These are phyloP conservation scores for Cutaneotrichosporon dermatis DNA, from an alignment of 1,284 basidiomycete species.

Conservation along the genomic window DNA sequence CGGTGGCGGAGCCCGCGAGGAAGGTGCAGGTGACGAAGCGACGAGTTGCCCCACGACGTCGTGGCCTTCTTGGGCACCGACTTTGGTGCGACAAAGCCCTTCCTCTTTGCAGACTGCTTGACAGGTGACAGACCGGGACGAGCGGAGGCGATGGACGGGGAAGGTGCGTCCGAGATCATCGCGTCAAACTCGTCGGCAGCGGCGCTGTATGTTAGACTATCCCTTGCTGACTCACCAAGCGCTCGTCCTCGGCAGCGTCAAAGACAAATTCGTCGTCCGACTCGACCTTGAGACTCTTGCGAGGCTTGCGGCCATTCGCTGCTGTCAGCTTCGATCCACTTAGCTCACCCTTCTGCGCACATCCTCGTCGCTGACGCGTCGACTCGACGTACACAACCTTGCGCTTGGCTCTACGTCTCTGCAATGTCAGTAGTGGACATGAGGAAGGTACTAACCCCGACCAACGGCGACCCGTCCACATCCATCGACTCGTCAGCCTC, in stretches of 20 bases:
- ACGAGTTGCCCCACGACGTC: slow-evolving; percentile 14
- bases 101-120: slow-evolving; percentile 19
- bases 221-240: slow-evolving; percentile 27
- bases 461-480: slow-evolving; percentile 28
- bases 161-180: slow-evolving; percentile 20
- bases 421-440: neutral
- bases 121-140: slow-evolving; percentile 33
- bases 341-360: neutral
- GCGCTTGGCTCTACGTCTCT: slow-evolving; percentile 40
- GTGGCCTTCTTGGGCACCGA: slow-evolving; percentile 21
- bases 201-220: slow-evolving; percentile 23
- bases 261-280: slow-evolving; percentile 44
- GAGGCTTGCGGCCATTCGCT: slow-evolving; percentile 10
- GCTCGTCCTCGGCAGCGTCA: slow-evolving; percentile 42
- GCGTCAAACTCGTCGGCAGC: slow-evolving; percentile 41
- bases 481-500: slow-evolving; percentile 21
- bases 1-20: slow-evolving; percentile 2
- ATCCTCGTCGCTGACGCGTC: slow-evolving; percentile 14
- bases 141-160: slow-evolving; percentile 27
- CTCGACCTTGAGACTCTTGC: slow-evolving; percentile 39
- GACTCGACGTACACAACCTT: slow-evolving; percentile 47
- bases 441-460: slow-evolving; percentile 21
- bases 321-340: neutral
- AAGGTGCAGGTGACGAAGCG: neutral
- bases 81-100: slow-evolving; percentile 22